Evolutionary conservation across 306 rosid genomes (phyloP).

Genomic region (Sindora glabra): DNA sequence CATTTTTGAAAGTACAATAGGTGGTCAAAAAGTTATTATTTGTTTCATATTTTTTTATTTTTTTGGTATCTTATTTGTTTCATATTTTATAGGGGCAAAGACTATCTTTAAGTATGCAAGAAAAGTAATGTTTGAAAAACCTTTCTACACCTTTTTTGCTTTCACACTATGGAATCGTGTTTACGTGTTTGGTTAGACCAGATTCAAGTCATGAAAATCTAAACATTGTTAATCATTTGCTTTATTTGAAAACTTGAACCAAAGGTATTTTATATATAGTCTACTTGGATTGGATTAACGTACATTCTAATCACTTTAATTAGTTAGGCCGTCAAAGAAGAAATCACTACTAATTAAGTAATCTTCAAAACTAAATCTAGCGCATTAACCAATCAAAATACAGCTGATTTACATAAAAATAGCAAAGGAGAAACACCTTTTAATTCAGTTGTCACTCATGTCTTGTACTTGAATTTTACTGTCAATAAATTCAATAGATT

Average conservation of each 20-base stretch:
- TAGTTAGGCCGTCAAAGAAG: slow-evolving; percentile 7
- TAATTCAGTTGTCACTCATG: too few relatives aligned
- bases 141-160: slow-evolving; percentile 6
- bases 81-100: too few relatives aligned
- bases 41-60: slow-evolving; percentile 26
- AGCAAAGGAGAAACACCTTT: too few relatives aligned
- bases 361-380: background rate
- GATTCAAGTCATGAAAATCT: slow-evolving; percentile 11
- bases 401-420: too few relatives aligned
- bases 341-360: background rate
- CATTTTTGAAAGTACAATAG: background rate
- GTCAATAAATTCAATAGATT: too few relatives aligned
- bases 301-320: background rate
- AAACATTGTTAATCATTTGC: slow-evolving; percentile 29
- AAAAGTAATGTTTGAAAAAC: slow-evolving; percentile 28
- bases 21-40: slow-evolving; percentile 48
- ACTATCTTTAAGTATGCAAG: background rate
- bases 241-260: slow-evolving; percentile 21
- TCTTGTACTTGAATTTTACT: too few relatives aligned
- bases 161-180: slow-evolving; percentile 14
- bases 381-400: background rate
- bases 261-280: background rate
- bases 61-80: too few relatives aligned
- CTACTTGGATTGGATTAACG: background rate
- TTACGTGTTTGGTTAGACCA: slow-evolving; percentile 10